Evolutionary conservation across 768 basidiomycete genomes (phyloP).

Genomic region (Hericium rajendrae): DNA sequence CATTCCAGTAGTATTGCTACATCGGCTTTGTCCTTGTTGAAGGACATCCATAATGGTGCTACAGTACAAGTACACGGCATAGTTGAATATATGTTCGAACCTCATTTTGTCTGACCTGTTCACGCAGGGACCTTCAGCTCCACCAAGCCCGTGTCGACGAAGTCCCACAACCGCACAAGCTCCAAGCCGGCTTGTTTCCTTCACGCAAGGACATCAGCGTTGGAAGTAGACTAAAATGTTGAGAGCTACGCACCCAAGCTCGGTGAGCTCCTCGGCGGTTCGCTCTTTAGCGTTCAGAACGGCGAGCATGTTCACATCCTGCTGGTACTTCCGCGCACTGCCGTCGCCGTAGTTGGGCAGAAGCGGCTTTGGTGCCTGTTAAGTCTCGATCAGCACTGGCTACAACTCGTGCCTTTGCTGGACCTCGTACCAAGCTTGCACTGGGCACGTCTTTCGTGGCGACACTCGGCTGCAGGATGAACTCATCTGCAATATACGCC

Average conservation of each 20-base stretch:
- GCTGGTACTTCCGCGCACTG: neutral
- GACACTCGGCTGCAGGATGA: slow-evolving; percentile 19
- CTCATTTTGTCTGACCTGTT: neutral
- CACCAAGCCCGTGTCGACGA: neutral
- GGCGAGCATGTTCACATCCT: neutral
- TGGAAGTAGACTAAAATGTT: neutral
- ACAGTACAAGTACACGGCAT: no score
- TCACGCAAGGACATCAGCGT: neutral
- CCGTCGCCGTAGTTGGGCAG: neutral
- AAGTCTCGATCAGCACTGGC: neutral
- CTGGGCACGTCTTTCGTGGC: no score
- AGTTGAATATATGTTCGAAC: no score
- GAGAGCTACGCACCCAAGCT: neutral
- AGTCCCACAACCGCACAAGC: neutral
- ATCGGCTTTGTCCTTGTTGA: no score
- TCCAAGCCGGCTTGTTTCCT: neutral
- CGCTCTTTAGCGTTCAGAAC: neutral
- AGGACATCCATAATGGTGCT: no score
- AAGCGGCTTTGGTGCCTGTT: neutral
- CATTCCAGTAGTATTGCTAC: no score
- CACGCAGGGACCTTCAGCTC: neutral
- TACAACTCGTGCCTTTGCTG: no score
- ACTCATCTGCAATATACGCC: slow-evolving; percentile 24
- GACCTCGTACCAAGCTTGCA: no score
- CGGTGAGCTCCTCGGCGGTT: neutral